Percentiles rank a stretch among this genome's conserved stretches.
phyloP scores from a whole-genome alignment of 306 rosid genomes.

The Citrullus colocynthis region DNA sequence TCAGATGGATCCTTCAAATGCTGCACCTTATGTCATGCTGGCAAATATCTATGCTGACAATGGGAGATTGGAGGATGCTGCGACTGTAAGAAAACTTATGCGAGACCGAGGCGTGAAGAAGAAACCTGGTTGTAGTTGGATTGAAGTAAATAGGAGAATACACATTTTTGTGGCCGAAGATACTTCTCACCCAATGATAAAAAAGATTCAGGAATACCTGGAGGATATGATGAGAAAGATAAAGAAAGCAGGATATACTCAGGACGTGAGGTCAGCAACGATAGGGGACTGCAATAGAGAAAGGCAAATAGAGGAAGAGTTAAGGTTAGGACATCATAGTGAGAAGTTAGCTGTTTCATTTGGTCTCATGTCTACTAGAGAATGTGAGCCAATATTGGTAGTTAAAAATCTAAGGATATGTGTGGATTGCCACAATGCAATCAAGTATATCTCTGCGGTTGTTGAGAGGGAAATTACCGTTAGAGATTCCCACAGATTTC shows the following conservation, averaged over 20 bases:
- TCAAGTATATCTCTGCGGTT: constrained; percentile 50
- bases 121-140: constrained; percentile 5
- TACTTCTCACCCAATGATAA: constrained; percentile 60
- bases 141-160: background rate
- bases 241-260: constrained; percentile 51
- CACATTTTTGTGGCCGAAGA: constrained; percentile 19
- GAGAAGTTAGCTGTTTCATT: constrained; percentile 4
- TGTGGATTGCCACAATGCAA: constrained; percentile 20
- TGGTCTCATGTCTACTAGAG: constrained; percentile 50
- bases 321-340: constrained; percentile 13
- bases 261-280: constrained; percentile 51
- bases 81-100: background rate
- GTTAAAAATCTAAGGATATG: background rate
- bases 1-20: constrained; percentile 51
- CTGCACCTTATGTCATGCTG: constrained; percentile 43
- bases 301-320: constrained; percentile 33
- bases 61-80: background rate
- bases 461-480: constrained; percentile 24
- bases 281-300: constrained; percentile 33
- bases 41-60: constrained; percentile 6
- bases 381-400: constrained; percentile 26
- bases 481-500: constrained; percentile 56
- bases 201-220: constrained; percentile 51
- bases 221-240: constrained; percentile 44
- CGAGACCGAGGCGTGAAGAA: constrained; percentile 5